Evolutionary conservation across 805 yeast genomes (phyloP).

Genomic region (Kuraishia molischiana): DNA sequence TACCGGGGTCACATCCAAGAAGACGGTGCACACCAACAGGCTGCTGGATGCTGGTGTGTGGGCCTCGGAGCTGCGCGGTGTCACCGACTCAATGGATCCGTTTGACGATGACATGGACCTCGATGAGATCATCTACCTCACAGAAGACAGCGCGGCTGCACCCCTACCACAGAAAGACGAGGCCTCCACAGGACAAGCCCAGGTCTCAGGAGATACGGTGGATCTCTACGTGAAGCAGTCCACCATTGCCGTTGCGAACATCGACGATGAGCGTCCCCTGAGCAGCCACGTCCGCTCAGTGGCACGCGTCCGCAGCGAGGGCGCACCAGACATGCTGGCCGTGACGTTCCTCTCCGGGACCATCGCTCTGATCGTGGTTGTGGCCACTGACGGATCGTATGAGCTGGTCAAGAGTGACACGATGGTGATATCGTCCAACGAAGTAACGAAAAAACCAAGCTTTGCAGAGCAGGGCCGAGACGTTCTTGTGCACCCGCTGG

Average conservation of each 20-base stretch:
- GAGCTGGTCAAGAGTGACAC: too few relatives aligned
- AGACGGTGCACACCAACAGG: too few relatives aligned
- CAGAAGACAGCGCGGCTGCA: neutral
- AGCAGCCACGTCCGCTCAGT: neutral
- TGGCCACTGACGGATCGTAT: neutral
- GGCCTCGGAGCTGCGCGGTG: neutral
- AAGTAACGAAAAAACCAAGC: too few relatives aligned
- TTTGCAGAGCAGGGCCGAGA: too few relatives aligned
- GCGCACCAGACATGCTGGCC: constrained; percentile 17
- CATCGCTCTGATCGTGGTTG: constrained; percentile 11
- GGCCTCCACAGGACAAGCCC: too few relatives aligned
- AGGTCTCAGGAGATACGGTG: too few relatives aligned
- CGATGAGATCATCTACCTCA: constrained; percentile 6
- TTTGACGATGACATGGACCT: constrained; percentile 5
- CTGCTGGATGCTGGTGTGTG: too few relatives aligned
- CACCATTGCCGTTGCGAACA: too few relatives aligned
- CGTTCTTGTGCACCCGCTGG: constrained; percentile 10
- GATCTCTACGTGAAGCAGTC: neutral
- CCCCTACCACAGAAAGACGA: neutral
- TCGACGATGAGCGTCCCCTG: neutral
- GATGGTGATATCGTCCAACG: too few relatives aligned
- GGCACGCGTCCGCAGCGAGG: neutral
- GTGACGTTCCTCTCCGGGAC: constrained; percentile 12
- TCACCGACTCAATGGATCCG: constrained; percentile 1
- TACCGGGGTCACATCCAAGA: too few relatives aligned